Conservation (phyloP, 164 flowering plant genomes). For the Chimonanthus salicifolius region DNA sequence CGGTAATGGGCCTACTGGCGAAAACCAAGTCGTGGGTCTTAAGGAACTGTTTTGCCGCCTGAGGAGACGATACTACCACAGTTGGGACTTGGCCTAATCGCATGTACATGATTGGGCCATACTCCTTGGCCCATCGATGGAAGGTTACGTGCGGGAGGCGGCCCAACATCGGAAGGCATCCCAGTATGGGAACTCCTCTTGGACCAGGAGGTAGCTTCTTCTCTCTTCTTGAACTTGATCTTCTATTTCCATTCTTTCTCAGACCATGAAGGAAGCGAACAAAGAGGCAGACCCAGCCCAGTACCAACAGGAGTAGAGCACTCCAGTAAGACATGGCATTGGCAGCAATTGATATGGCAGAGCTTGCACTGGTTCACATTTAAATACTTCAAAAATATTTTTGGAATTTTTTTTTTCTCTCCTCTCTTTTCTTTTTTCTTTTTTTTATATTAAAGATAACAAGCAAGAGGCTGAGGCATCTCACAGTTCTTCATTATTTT, state of each 20-base stretch:
- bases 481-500: too few species aligned
- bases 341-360: too few species aligned
- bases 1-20: neutral
- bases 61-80: conserved; percentile 12
- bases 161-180: conserved; percentile 1
- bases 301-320: neutral
- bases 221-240: neutral
- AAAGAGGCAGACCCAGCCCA: conserved; percentile 2
- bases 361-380: too few species aligned
- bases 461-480: too few species aligned
- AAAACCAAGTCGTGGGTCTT: conserved; percentile 18
- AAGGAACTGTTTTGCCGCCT: conserved; percentile 16
- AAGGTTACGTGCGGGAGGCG: conserved; percentile 2
- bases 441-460: too few species aligned
- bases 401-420: too few species aligned
- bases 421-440: too few species aligned
- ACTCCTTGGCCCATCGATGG: conserved; percentile 3
- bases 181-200: neutral
- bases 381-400: too few species aligned
- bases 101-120: conserved; percentile 18
- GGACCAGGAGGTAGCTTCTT: neutral
- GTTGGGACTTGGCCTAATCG: conserved; percentile 11
- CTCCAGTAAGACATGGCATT: conserved; percentile 5
- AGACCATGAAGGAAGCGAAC: neutral
- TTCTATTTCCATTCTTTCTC: neutral